Base-by-base conservation (phyloP, 2,329 filamentous ascomycete genomes). In the Fonsecaea erecta region DNA sequence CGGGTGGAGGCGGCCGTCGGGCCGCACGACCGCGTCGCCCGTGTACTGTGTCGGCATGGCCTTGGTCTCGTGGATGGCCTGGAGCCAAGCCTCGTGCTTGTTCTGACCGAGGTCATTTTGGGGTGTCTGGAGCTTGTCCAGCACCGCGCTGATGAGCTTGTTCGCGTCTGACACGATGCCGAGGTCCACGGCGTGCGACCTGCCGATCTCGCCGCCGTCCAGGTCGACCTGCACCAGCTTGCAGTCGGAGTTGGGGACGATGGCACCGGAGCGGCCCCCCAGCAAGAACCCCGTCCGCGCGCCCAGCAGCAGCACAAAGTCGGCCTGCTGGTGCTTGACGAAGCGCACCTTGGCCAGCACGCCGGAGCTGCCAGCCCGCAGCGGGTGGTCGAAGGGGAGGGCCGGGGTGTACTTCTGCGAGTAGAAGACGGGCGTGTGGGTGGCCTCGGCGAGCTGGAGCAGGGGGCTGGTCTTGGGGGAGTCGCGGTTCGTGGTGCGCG, bases 171-270 rank as follows among this genome's bases (percentile, higher is more conserved):
- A 77, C 2, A 81, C 74, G 34, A 82, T 78, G 0, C 78, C 79
- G 3, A 81, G 67, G 30, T 79, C 74, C 26, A 81, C 72, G 11
- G 76, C 73, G 26, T 75, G 71, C 0, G 77, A 76, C n/a, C 78
- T 76, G 2, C 79, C 79, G 3, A 81, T 80, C 65, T 82, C 80
- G 1, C 67, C 64, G 5, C 77, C 78, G 54, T 81, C 80, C 5
- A 77, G 70, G 62, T 82, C 80, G 16, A 82, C 73, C 51, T 82
- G 80, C 1, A 79, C 72, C 16, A 81, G 69, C 37, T 74, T 77
- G 68, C 77, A 79, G 24, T 69, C 71, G 12, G 35, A 48, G 1
- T 72, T 74, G 0, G 80, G 79, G 7, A 82, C 74, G 37, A 80
- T 74, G 30, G 73, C 74, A 14, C 77, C 77, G 43, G 72, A 72